Conservation (phyloP, 1,284 basidiomycete species). For the Ganoderma sp. region DNA sequence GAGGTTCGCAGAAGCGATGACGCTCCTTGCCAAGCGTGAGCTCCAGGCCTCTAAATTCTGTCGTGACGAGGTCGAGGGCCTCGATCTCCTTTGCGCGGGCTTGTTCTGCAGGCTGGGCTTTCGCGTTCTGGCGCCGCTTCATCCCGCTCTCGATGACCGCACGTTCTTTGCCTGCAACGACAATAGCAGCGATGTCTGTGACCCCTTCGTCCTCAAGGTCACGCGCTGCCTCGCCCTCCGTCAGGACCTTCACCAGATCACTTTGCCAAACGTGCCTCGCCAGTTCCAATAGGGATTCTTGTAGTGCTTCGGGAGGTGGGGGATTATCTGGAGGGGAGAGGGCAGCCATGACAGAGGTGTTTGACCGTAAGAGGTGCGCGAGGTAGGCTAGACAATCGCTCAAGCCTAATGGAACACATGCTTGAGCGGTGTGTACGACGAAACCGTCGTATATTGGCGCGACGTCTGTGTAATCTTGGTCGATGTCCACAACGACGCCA, state of each 20-base stretch:
- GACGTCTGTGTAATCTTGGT: conserved; percentile 76
- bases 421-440: conserved; percentile 64
- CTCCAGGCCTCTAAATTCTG: conserved; percentile 73
- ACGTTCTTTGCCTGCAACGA: conserved; percentile 82
- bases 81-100: conserved; percentile 81
- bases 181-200: conserved; percentile 82
- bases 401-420: conserved; percentile 69
- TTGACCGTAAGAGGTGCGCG: conserved; percentile 69
- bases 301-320: conserved; percentile 51
- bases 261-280: conserved; percentile 65
- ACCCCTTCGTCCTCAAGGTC: conserved; percentile 80
- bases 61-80: conserved; percentile 77
- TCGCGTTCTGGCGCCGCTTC: conserved; percentile 77
- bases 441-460: conserved; percentile 84
- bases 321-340: conserved; percentile 58
- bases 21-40: conserved; percentile 86
- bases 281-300: conserved; percentile 60
- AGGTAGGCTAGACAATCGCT: conserved; percentile 80
- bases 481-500: conserved; percentile 88
- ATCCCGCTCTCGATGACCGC: conserved; percentile 81
- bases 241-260: conserved; percentile 71
- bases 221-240: conserved; percentile 66
- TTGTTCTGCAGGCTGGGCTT: conserved; percentile 79
- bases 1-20: conserved; percentile 89
- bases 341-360: conserved; percentile 68